Evolutionary conservation across 2,329 filamentous ascomycete genomes (phyloP).

Genomic region (Colletotrichum liaoningense): DNA sequence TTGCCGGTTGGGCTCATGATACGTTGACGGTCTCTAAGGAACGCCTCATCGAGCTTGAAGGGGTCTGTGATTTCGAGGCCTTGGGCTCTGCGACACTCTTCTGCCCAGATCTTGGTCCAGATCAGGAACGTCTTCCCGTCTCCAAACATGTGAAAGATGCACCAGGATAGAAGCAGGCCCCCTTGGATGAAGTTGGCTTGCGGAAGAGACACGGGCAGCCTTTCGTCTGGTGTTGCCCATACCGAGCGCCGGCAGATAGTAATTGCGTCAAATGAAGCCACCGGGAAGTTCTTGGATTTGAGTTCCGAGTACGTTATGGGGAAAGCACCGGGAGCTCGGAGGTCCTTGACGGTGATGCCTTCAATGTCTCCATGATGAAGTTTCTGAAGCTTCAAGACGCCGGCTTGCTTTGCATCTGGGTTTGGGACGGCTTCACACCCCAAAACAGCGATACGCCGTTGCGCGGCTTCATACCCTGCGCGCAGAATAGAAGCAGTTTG

Average conservation of each 20-base stretch:
- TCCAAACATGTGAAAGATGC: constrained; percentile 47
- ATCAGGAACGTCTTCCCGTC: constrained; percentile 46
- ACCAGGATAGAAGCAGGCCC: constrained; percentile 42
- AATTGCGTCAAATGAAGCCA: constrained; percentile 38
- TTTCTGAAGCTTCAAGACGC: constrained; percentile 45
- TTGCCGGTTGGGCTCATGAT: constrained; percentile 43
- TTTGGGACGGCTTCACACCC: constrained; percentile 47
- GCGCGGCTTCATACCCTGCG: constrained; percentile 44
- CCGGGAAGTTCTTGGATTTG: constrained; percentile 42
- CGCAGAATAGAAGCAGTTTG: constrained; percentile 41
- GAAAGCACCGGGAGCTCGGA: constrained; percentile 39
- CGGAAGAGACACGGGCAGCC: constrained; percentile 26
- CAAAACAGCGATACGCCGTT: constrained; percentile 43
- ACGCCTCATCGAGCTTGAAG: constrained; percentile 40
- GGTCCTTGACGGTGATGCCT: constrained; percentile 42
- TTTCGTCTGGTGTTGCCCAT: constrained; percentile 41
- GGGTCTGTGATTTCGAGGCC: constrained; percentile 39
- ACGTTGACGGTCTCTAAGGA: constrained; percentile 45
- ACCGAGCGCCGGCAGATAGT: constrained; percentile 41
- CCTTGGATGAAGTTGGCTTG: constrained; percentile 47
- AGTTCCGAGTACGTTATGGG: constrained; percentile 41
- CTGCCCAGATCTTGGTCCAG: constrained; percentile 48
- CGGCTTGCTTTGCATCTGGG: constrained; percentile 43
- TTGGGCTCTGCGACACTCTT: constrained; percentile 47
- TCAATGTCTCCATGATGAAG: constrained; percentile 39